These are phyloP conservation scores for Cynara cardunculus DNA, from an alignment of 129 eudicot genomes.

Conservation along the genomic window DNA sequence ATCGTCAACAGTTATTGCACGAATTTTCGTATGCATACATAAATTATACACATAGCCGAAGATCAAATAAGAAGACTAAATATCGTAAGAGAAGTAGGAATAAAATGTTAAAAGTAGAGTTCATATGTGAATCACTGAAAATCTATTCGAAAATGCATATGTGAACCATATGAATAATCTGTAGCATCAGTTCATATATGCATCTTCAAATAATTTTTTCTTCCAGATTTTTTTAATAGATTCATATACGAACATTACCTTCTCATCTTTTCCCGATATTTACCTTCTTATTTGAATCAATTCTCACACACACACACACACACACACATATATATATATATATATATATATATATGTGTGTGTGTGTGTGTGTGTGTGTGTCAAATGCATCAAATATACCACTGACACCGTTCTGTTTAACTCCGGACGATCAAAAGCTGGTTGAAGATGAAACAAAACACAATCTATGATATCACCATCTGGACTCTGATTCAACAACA, in stretches of 20 bases:
- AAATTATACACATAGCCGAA: background rate
- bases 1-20: background rate
- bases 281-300: background rate
- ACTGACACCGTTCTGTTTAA: background rate
- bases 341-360: background rate
- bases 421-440: background rate
- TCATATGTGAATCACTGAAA: background rate
- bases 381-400: background rate
- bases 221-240: no score
- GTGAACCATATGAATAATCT: background rate
- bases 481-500: background rate
- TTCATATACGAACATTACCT: background rate
- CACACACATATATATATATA: background rate
- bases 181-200: background rate
- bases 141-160: background rate
- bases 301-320: background rate
- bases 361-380: background rate
- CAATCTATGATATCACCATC: slow-evolving; percentile 1
- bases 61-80: background rate
- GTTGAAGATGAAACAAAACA: background rate
- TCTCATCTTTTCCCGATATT: background rate
- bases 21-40: background rate
- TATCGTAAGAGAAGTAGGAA: background rate
- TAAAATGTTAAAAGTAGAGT: no score
- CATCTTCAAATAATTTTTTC: background rate